phyloP scores from a whole-genome alignment of 2,329 filamentous ascomycete genomes.

The Elsinoe perseae region DNA sequence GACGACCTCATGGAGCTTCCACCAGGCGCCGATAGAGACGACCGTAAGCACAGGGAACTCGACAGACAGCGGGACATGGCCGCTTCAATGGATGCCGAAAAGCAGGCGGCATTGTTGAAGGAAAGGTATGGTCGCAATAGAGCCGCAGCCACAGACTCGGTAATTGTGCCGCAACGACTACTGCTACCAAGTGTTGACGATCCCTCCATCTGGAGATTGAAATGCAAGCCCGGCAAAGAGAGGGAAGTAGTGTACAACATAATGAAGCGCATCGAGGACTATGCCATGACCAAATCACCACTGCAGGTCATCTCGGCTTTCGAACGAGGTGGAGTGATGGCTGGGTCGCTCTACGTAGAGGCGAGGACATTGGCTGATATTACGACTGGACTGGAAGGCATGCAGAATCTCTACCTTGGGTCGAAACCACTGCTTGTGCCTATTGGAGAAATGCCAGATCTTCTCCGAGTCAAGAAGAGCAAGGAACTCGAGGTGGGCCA shows the following conservation, averaged over 20 bases:
- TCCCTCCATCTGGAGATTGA: conserved; percentile 89
- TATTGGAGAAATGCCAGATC: conserved; percentile 94
- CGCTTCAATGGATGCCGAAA: conserved; percentile 83
- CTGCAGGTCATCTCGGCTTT: conserved; percentile 84
- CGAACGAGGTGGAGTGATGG: conserved; percentile 81
- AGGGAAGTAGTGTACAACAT: conserved; percentile 81
- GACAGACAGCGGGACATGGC: conserved; percentile 85
- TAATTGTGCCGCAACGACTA: conserved; percentile 74
- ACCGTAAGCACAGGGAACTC: conserved; percentile 86
- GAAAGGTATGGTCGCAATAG: conserved; percentile 76
- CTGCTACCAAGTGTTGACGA: conserved; percentile 90
- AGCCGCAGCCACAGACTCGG: conserved; percentile 59
- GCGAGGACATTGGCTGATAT: conserved; percentile 82
- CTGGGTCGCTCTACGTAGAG: conserved; percentile 92
- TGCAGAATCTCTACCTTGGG: conserved; percentile 84
- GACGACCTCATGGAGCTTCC: conserved; percentile 75
- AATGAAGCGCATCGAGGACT: conserved; percentile 80
- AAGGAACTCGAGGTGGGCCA: conserved; percentile 77
- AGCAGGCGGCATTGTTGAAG: conserved; percentile 77
- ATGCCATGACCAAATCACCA: conserved; percentile 67
- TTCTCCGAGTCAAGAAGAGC: conserved; percentile 83
- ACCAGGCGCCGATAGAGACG: conserved; percentile 72
- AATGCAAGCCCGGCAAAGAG: conserved; percentile 93
- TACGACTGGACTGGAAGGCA: conserved; percentile 68
- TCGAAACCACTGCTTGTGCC: conserved; percentile 82